These are phyloP conservation scores for Wickerhamomyces sp. DNA, from an alignment of 1,139 yeast species.

Conservation along the genomic window DNA sequence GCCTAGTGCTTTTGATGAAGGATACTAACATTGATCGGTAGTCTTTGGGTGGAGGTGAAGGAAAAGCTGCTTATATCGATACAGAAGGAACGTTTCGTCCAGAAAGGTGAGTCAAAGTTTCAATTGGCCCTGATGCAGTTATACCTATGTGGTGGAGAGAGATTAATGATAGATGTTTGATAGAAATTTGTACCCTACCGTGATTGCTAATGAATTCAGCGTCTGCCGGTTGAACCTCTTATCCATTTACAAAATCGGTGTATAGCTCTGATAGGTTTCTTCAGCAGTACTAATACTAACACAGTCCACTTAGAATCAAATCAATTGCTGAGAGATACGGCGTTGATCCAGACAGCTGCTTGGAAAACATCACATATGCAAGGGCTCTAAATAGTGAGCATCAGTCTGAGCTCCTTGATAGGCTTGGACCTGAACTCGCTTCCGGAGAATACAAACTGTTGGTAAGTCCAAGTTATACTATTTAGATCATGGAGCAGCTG, in stretches of 20 bases:
- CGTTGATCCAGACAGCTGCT: constrained; percentile 47
- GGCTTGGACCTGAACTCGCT: constrained; percentile 43
- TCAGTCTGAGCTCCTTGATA: constrained; percentile 53
- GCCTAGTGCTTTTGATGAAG: background rate
- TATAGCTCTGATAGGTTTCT: no score
- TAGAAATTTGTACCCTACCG: no score
- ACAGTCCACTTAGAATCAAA: constrained; percentile 32
- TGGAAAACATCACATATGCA: constrained; percentile 53
- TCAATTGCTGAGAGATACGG: constrained; percentile 51
- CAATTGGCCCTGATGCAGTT: background rate
- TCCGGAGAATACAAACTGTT: constrained; percentile 44
- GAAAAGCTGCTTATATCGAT: constrained; percentile 56
- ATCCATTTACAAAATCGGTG: no score
- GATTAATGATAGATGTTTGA: no score
- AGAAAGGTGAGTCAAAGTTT: constrained; percentile 28
- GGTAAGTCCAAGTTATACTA: constrained; percentile 13
- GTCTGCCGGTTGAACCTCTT: no score
- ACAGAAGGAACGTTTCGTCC: constrained; percentile 60
- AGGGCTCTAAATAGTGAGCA: constrained; percentile 58
- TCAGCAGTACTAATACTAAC: background rate
- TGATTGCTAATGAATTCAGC: no score
- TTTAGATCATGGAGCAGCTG: no score
- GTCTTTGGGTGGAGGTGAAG: constrained; percentile 55
- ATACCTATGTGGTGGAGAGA: no score
- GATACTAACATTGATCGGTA: background rate